These are phyloP conservation scores for Lomentospora prolificans DNA, from an alignment of 2,329 filamentous ascomycete genomes.

Conservation along the genomic window DNA sequence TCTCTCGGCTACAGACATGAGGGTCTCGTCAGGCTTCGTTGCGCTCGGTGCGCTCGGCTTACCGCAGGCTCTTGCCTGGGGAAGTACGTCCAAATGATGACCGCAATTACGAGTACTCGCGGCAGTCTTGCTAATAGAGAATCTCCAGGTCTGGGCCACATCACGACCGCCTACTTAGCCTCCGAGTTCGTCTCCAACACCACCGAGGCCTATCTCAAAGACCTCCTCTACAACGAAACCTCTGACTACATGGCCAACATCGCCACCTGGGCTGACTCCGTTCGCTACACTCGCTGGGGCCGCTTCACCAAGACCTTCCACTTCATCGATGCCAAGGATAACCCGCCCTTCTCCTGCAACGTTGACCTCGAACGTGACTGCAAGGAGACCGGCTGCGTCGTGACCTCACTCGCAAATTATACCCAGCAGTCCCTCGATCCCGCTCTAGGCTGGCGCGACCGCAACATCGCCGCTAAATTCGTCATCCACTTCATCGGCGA, in stretches of 20 bases:
- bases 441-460: constrained; percentile 31
- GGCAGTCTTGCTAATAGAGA: neutral
- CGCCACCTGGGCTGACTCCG: constrained; percentile 58
- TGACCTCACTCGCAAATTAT: constrained; percentile 51
- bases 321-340: constrained; percentile 60
- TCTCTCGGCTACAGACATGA: constrained; percentile 19
- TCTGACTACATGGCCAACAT: constrained; percentile 51
- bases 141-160: constrained; percentile 48
- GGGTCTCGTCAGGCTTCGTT: constrained; percentile 19
- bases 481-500: constrained; percentile 61
- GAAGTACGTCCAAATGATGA: constrained; percentile 22
- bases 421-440: constrained; percentile 43
- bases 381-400: constrained; percentile 50
- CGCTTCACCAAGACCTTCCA: constrained; percentile 53
- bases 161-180: constrained; percentile 55
- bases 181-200: constrained; percentile 46
- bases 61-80: constrained; percentile 30
- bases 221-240: constrained; percentile 43
- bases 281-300: constrained; percentile 55
- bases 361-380: constrained; percentile 53
- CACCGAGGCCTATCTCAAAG: constrained; percentile 48
- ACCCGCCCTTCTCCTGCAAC: constrained; percentile 45
- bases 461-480: constrained; percentile 54
- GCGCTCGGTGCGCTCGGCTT: constrained; percentile 18
- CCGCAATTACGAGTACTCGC: constrained; percentile 9